Conservation (phyloP, 73 alveolate species). For the Paramecium sexaurelia region DNA sequence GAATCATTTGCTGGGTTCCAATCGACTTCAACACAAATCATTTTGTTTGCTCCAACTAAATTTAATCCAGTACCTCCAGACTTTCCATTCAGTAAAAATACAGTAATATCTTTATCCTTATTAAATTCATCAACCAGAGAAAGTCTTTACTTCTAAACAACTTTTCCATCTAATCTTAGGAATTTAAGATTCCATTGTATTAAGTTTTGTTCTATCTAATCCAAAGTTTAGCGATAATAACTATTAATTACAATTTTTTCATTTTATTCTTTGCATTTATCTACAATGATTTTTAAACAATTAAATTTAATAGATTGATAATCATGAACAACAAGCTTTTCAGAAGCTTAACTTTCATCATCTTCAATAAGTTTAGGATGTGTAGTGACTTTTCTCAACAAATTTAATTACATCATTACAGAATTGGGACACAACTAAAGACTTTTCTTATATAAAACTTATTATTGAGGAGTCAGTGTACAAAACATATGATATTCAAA, state of each 20-base stretch:
- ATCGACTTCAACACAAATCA: slow-evolving; percentile 76
- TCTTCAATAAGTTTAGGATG: slow-evolving; percentile 71
- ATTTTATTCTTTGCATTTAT: slow-evolving; percentile 19
- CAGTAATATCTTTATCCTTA: not conserved
- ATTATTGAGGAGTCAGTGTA: slow-evolving; percentile 86
- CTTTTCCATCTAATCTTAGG: slow-evolving; percentile 67
- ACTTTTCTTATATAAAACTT: slow-evolving; percentile 80
- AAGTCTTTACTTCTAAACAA: slow-evolving; percentile 25
- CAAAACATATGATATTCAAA: slow-evolving; percentile 90
- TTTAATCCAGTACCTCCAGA: slow-evolving; percentile 90
- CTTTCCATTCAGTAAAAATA: slow-evolving; percentile 78
- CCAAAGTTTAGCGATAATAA: slow-evolving; percentile 59
- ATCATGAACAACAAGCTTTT: not conserved
- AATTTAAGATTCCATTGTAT: not conserved
- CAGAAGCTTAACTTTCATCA: slow-evolving; percentile 25
- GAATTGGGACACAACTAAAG: not conserved
- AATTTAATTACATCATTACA: not conserved
- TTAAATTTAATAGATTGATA: not conserved
- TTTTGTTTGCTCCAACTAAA: slow-evolving; percentile 80
- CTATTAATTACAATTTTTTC: slow-evolving; percentile 59
- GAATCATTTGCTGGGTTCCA: slow-evolving; percentile 93
- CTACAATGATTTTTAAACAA: not conserved
- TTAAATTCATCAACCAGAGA: slow-evolving; percentile 60
- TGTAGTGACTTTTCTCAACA: slow-evolving; percentile 64
- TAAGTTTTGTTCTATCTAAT: slow-evolving; percentile 3